phyloP scores from a whole-genome alignment of 2,329 filamentous ascomycete species.

The Ophiostoma piceae region DNA sequence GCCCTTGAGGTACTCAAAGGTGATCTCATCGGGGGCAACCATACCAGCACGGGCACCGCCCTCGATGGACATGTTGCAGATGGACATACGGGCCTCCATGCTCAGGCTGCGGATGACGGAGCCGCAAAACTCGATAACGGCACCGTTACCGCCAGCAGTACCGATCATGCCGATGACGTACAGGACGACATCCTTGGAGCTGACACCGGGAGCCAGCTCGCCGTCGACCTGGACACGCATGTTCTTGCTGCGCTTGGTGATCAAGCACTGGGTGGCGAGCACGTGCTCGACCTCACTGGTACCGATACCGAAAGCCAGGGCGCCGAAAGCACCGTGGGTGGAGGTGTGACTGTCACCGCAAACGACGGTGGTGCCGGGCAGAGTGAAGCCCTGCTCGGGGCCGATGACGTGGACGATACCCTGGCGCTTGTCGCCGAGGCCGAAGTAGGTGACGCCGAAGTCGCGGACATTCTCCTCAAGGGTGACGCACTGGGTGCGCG shows the following conservation, averaged over 20 bases:
- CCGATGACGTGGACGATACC: slow-evolving; percentile 98
- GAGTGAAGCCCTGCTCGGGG: slow-evolving; percentile 96
- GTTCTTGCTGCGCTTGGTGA: slow-evolving; percentile 95
- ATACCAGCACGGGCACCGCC: slow-evolving; percentile 91
- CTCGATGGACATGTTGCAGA: slow-evolving; percentile 99
- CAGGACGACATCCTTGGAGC: slow-evolving; percentile 91
- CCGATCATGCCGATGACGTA: slow-evolving; percentile 91
- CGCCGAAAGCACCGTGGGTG: slow-evolving; percentile 93
- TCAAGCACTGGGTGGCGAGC: slow-evolving; percentile 88
- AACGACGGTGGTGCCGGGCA: slow-evolving; percentile 92
- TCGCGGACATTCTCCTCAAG: slow-evolving; percentile 97
- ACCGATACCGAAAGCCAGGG: slow-evolving; percentile 93
- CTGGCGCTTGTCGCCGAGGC: slow-evolving; percentile 90
- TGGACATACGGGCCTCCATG: slow-evolving; percentile 98
- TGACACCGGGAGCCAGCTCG: slow-evolving; percentile 81
- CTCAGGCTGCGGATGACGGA: slow-evolving; percentile 83
- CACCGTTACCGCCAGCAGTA: slow-evolving; percentile 88
- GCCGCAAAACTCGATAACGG: slow-evolving; percentile 95
- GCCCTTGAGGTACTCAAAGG: slow-evolving; percentile 92
- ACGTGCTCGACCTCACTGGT: slow-evolving; percentile 99
- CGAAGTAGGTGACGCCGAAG: slow-evolving; percentile 95
- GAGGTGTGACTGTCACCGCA: slow-evolving; percentile 98
- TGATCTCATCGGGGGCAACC: slow-evolving; percentile 90
- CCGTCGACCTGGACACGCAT: slow-evolving; percentile 97
- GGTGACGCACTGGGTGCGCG: slow-evolving; percentile 86